These are phyloP conservation scores for Fusarium chaquense DNA, from an alignment of 2,329 filamentous ascomycete genomes.

Conservation along the genomic window DNA sequence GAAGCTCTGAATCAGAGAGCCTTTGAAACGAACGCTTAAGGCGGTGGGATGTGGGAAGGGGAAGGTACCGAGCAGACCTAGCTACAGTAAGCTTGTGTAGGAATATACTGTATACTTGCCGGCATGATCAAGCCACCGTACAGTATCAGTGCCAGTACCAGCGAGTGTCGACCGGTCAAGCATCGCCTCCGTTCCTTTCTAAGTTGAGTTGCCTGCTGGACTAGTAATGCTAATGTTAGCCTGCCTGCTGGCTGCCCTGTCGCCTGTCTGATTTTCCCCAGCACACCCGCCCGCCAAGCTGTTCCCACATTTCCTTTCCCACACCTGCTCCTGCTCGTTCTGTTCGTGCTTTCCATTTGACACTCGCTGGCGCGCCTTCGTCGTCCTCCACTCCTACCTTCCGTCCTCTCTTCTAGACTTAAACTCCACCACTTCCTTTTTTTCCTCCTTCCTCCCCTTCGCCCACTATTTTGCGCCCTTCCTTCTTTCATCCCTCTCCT, in stretches of 20 bases:
- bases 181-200: slow-evolving; percentile 43
- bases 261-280: slow-evolving; percentile 34
- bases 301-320: slow-evolving; percentile 24
- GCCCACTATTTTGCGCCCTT: slow-evolving; percentile 49
- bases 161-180: slow-evolving; percentile 9
- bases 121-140: slow-evolving; percentile 12
- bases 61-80: background rate
- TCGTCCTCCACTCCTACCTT: slow-evolving; percentile 41
- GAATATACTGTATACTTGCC: slow-evolving; percentile 15
- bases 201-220: background rate
- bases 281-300: slow-evolving; percentile 44
- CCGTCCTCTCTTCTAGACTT: slow-evolving; percentile 51
- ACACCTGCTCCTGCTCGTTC: slow-evolving; percentile 18
- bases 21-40: slow-evolving; percentile 16
- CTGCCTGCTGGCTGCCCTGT: background rate
- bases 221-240: background rate
- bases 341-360: slow-evolving; percentile 30
- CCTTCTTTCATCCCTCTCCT: slow-evolving; percentile 48
- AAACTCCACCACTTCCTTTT: slow-evolving; percentile 51
- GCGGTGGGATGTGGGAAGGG: slow-evolving; percentile 23
- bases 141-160: slow-evolving; percentile 8
- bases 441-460: slow-evolving; percentile 48
- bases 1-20: slow-evolving; percentile 5
- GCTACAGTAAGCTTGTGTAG: slow-evolving; percentile 1
- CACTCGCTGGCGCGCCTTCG: slow-evolving; percentile 30